A percentile compares a stretch with the other conserved stretches of the same genome.
These are phyloP conservation scores for Plasmodium knowlesi DNA, from an alignment of 169 alveolate genomes.

Conservation along the genomic window DNA sequence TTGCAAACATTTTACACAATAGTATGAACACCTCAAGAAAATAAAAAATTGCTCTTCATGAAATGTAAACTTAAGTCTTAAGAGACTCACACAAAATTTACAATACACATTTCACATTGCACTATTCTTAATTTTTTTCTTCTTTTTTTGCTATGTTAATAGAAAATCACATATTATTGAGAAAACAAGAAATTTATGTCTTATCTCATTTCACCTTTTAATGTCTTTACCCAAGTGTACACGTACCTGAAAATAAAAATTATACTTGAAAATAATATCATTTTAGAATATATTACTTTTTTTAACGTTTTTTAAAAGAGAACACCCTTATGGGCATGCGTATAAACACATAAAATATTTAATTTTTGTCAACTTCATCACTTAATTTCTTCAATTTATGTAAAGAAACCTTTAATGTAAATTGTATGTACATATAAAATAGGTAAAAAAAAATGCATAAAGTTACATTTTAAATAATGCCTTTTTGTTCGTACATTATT, in stretches of 20 bases:
- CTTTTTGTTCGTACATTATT: background rate
- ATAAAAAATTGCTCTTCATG: background rate
- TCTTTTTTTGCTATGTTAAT: background rate
- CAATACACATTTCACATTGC: background rate
- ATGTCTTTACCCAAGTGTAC: background rate
- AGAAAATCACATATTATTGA: background rate
- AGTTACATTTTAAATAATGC: conserved; percentile 38
- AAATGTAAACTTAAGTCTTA: background rate
- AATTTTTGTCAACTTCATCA: background rate
- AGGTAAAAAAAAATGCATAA: conserved; percentile 39
- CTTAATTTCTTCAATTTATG: conserved; percentile 14
- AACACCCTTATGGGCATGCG: background rate
- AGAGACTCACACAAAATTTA: background rate
- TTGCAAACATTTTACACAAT: conserved; percentile 3
- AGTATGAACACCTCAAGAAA: background rate
- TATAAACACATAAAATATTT: conserved; percentile 8
- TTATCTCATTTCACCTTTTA: background rate
- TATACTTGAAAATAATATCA: background rate
- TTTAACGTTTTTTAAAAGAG: conserved; percentile 6
- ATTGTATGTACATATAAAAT: background rate
- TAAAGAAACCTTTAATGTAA: background rate
- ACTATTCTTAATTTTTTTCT: background rate
- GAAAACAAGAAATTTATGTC: background rate
- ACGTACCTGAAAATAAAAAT: background rate
- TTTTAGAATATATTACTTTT: conserved; percentile 5